phyloP scores from a whole-genome alignment of 768 basidiomycete species.

The Cubamyces sp. region DNA sequence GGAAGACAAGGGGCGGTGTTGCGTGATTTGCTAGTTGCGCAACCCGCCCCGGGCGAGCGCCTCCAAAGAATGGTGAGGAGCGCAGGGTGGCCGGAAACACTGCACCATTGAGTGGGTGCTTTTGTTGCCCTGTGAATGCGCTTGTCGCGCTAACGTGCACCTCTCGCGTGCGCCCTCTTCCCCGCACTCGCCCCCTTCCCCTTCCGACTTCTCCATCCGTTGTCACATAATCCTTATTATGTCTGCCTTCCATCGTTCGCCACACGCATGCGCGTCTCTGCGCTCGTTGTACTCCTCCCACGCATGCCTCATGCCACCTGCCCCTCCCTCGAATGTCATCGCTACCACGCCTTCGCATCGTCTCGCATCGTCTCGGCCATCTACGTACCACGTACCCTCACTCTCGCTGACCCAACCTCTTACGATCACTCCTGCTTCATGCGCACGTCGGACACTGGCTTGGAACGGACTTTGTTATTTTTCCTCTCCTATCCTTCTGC shows the following conservation, averaged over 20 bases:
- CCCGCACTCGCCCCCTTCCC: background rate
- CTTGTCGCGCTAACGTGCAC: slow-evolving; percentile 4
- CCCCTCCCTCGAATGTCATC: background rate
- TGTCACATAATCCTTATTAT: background rate
- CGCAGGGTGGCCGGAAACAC: background rate
- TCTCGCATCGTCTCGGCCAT: background rate
- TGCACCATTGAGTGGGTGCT: slow-evolving; percentile 12
- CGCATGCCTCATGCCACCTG: background rate
- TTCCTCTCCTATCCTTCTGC: slow-evolving; percentile 3
- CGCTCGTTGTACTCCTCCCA: slow-evolving; percentile 12
- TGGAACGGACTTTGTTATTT: slow-evolving; percentile 19
- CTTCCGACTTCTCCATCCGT: background rate
- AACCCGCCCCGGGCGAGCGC: background rate
- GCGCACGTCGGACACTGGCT: slow-evolving; percentile 21
- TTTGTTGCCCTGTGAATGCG: slow-evolving; percentile 3
- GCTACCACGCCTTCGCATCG: background rate
- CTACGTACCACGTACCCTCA: background rate
- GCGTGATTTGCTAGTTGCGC: slow-evolving; percentile 61
- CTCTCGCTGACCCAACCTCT: slow-evolving; percentile 5
- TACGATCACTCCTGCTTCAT: slow-evolving; percentile 17
- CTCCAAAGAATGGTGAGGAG: background rate
- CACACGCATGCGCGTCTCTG: slow-evolving; percentile 8
- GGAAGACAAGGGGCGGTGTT: slow-evolving; percentile 59
- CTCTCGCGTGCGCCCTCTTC: background rate
- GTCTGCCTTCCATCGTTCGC: background rate